Conservation (phyloP, 2,329 filamentous ascomycete species). For the Nemania diffusa region DNA sequence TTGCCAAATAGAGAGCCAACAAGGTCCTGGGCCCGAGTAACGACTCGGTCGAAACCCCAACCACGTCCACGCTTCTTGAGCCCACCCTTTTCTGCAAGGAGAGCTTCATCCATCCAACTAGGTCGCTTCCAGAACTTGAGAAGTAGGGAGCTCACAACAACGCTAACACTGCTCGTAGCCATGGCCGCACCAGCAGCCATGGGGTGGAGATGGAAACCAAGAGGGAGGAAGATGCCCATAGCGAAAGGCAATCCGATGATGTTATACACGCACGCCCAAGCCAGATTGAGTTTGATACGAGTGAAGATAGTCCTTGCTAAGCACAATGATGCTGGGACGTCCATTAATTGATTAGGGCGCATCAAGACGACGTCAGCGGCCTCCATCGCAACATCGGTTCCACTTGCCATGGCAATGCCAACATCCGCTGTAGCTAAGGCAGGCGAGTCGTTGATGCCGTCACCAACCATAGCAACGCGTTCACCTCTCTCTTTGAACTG, state of each 20-base stretch:
- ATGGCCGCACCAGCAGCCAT: conserved; percentile 96
- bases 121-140: conserved; percentile 89
- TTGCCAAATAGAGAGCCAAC: conserved; percentile 51
- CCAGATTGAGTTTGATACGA: conserved; percentile 92
- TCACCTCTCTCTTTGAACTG: conserved; percentile 79
- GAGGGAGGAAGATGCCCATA: conserved; percentile 94
- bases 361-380: conserved; percentile 96
- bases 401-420: conserved; percentile 90
- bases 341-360: conserved; percentile 89
- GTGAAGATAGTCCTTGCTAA: conserved; percentile 87
- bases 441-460: conserved; percentile 98
- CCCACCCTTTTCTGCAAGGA: conserved; percentile 67
- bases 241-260: conserved; percentile 90
- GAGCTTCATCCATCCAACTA: conserved; percentile 82
- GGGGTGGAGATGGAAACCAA: conserved; percentile 87
- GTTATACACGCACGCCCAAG: conserved; percentile 96
- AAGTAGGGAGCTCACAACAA: conserved; percentile 84
- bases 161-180: conserved; percentile 89
- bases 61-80: conserved; percentile 56
- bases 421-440: conserved; percentile 92
- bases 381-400: conserved; percentile 97
- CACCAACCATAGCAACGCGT: conserved; percentile 94
- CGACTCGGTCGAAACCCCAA: conserved; percentile 54
- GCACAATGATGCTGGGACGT: conserved; percentile 87
- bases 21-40: conserved; percentile 57